A percentile compares a stretch with the other conserved stretches of the same genome.
These are phyloP conservation scores for Candida dubliniensis DNA, from an alignment of 1,139 yeast genomes.

Conservation along the genomic window DNA sequence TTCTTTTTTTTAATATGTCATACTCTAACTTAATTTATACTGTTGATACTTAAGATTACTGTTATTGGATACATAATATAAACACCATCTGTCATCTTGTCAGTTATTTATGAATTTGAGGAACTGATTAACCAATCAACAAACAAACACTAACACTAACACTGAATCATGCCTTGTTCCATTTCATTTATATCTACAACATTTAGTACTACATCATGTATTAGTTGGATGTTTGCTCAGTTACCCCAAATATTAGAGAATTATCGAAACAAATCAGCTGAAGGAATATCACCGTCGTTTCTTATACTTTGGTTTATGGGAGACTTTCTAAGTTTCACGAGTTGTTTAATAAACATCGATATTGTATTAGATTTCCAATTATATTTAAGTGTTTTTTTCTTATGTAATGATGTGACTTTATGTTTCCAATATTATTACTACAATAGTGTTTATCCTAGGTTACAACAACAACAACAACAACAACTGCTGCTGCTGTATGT, in stretches of 20 bases:
- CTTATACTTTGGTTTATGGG: slow-evolving; percentile 81
- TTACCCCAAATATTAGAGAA: slow-evolving; percentile 83
- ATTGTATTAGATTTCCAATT: slow-evolving; percentile 76
- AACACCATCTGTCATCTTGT: too few species aligned
- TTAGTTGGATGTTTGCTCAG: slow-evolving; percentile 82
- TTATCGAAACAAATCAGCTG: slow-evolving; percentile 75
- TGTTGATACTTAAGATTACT: too few species aligned
- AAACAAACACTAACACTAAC: slow-evolving; percentile 49
- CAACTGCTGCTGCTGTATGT: neutral
- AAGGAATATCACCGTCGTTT: slow-evolving; percentile 80
- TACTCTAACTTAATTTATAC: too few species aligned
- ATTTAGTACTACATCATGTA: slow-evolving; percentile 37
- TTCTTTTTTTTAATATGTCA: too few species aligned
- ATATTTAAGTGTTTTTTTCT: slow-evolving; percentile 70
- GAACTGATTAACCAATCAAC: neutral
- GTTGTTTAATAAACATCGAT: slow-evolving; percentile 68
- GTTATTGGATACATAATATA: too few species aligned
- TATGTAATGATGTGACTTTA: slow-evolving; percentile 68
- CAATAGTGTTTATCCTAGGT: slow-evolving; percentile 37
- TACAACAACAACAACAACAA: slow-evolving; percentile 3
- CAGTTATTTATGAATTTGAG: too few species aligned
- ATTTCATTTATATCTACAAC: slow-evolving; percentile 24
- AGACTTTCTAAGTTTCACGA: slow-evolving; percentile 75
- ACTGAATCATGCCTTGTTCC: slow-evolving; percentile 19
- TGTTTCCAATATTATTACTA: slow-evolving; percentile 81